These are phyloP conservation scores for Rhodamnia rubescens DNA, from an alignment of 345 rosid species.

Conservation along the genomic window DNA sequence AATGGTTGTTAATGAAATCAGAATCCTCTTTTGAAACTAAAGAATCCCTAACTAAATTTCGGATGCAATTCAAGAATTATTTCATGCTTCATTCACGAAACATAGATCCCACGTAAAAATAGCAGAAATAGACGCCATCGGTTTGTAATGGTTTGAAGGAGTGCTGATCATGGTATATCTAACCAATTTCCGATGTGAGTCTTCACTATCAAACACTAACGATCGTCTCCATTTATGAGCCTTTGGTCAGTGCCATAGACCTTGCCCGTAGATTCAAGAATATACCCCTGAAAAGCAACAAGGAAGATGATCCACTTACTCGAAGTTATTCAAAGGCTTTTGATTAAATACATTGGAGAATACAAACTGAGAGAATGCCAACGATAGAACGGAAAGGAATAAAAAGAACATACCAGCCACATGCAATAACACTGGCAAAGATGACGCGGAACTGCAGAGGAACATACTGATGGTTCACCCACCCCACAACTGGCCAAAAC, in stretches of 20 bases:
- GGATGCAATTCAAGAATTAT: background rate
- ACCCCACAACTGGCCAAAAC: constrained; percentile 89
- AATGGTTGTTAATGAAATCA: too few species aligned
- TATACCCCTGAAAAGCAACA: constrained; percentile 48
- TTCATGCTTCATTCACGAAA: background rate
- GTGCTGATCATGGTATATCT: background rate
- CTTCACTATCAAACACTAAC: background rate
- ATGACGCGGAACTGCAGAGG: constrained; percentile 84
- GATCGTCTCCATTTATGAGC: constrained; percentile 7
- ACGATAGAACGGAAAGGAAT: background rate
- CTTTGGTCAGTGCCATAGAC: constrained; percentile 47
- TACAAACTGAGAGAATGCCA: background rate
- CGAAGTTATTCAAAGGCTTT: background rate
- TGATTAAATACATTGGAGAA: background rate
- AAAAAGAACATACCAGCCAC: constrained; percentile 42
- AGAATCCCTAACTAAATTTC: background rate
- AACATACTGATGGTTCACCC: constrained; percentile 81
- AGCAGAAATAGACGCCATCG: background rate
- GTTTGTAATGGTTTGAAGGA: background rate
- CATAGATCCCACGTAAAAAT: background rate
- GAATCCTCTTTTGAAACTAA: too few species aligned
- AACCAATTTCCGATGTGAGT: background rate
- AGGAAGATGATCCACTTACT: background rate
- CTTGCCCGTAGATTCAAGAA: constrained; percentile 69
- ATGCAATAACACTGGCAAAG: constrained; percentile 58